These are phyloP conservation scores for Ophiocordyceps camponoti-leonardi DNA, from an alignment of 2,329 filamentous ascomycete species.

Conservation along the genomic window DNA sequence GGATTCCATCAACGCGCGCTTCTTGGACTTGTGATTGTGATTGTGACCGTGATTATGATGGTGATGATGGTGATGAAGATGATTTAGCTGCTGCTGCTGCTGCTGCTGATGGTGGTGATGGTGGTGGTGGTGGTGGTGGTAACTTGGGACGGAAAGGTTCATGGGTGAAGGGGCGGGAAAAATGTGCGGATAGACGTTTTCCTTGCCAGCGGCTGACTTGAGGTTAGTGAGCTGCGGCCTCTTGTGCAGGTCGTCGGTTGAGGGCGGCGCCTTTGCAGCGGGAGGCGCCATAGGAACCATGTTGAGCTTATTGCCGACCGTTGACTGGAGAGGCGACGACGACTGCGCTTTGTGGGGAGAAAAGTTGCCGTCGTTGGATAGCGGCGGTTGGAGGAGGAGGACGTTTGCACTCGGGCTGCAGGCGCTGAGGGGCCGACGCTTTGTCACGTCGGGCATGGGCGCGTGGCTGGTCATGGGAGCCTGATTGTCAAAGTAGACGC, in stretches of 20 bases:
- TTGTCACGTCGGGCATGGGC: slow-evolving; percentile 34
- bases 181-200: slow-evolving; percentile 35
- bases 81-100: no score
- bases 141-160: slow-evolving; percentile 32
- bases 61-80: no score
- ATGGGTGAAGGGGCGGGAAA: slow-evolving; percentile 29
- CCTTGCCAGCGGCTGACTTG: slow-evolving; percentile 34
- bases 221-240: slow-evolving; percentile 43
- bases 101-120: no score
- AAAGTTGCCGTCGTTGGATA: slow-evolving; percentile 31
- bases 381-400: slow-evolving; percentile 44
- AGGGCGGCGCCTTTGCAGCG: slow-evolving; percentile 29
- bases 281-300: slow-evolving; percentile 52
- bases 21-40: slow-evolving; percentile 34
- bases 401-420: slow-evolving; percentile 39
- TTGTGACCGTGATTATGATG: no score
- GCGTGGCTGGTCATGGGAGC: slow-evolving; percentile 36
- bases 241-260: slow-evolving; percentile 54
- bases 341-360: slow-evolving; percentile 55
- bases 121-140: slow-evolving; percentile 22
- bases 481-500: slow-evolving; percentile 26
- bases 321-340: slow-evolving; percentile 38
- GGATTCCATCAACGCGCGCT: slow-evolving; percentile 54
- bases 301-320: slow-evolving; percentile 43
- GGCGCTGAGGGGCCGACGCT: slow-evolving; percentile 26